These are phyloP conservation scores for Parvularia atlantis DNA, from an alignment of 78 protist genomes.

Conservation along the genomic window DNA sequence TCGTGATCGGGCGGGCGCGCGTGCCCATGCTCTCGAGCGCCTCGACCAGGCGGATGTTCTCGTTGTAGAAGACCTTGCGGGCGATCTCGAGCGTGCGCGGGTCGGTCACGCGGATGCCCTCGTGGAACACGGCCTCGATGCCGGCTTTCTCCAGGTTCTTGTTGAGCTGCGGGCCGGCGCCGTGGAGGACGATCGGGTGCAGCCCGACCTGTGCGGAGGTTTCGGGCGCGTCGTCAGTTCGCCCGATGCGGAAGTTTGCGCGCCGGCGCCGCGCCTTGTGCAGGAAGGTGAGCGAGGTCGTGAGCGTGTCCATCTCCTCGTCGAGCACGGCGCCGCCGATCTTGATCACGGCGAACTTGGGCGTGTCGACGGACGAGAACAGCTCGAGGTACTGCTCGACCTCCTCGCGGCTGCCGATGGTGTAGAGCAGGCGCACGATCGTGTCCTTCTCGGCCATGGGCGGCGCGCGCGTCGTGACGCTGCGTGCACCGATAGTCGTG, in stretches of 20 bases:
- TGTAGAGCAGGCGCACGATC: too few species aligned
- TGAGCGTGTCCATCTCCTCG: conserved; percentile 22
- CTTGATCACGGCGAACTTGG: conserved; percentile 49
- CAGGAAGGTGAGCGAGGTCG: conserved; percentile 22
- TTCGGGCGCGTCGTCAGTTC: too few species aligned
- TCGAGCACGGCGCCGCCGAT: conserved; percentile 61
- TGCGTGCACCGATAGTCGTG: too few species aligned
- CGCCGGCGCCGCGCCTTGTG: too few species aligned
- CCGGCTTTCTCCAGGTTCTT: conserved; percentile 27
- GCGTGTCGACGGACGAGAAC: too few species aligned
- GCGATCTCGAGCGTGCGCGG: conserved; percentile 44
- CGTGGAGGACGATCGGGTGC: conserved; percentile 52
- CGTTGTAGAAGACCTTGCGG: conserved; percentile 34
- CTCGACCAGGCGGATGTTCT: conserved; percentile 32
- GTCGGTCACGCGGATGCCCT: conserved; percentile 58
- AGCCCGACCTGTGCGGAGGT: conserved; percentile 31
- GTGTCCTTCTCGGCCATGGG: too few species aligned
- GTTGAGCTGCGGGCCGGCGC: conserved; percentile 67
- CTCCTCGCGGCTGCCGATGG: too few species aligned
- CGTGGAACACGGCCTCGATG: conserved; percentile 42
- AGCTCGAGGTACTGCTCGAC: too few species aligned
- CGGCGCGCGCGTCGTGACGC: too few species aligned
- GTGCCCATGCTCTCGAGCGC: conserved; percentile 45
- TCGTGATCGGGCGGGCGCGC: conserved; percentile 13
- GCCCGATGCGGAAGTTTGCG: too few species aligned